phyloP scores from a whole-genome alignment of 139 green algal genomes.

The Chlamydomonas eustigma region DNA sequence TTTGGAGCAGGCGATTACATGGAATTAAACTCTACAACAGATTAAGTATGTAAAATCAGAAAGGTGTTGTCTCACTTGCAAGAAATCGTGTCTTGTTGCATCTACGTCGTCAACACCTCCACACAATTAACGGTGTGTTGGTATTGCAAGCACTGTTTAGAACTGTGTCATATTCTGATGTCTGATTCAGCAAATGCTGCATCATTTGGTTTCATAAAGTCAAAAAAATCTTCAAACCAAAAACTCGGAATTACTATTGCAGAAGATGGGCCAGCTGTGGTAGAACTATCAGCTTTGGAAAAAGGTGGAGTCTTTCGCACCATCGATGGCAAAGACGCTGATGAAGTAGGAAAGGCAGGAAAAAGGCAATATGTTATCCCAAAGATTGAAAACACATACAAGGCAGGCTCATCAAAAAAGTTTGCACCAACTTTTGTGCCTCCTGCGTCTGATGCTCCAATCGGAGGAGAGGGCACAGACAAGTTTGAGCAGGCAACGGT shows the following conservation, averaged over 20 bases:
- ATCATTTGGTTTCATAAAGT: neutral
- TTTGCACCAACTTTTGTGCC: slow-evolving; percentile 47
- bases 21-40: too few relatives aligned
- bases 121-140: too few relatives aligned
- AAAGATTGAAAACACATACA: slow-evolving; percentile 51
- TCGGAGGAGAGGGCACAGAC: slow-evolving; percentile 25
- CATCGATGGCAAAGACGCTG: slow-evolving; percentile 14
- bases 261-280: neutral
- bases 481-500: slow-evolving; percentile 29
- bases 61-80: too few relatives aligned
- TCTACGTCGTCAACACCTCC: too few relatives aligned
- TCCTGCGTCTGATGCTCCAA: slow-evolving; percentile 19
- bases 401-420: slow-evolving; percentile 32
- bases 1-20: too few relatives aligned
- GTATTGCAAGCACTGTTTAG: too few relatives aligned
- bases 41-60: too few relatives aligned
- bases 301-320: neutral
- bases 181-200: too few relatives aligned
- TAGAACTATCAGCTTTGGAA: slow-evolving; percentile 3
- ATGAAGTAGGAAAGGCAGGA: neutral
- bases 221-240: neutral
- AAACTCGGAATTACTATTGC: neutral
- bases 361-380: slow-evolving; percentile 41
- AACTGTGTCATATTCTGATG: too few relatives aligned
- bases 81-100: too few relatives aligned